These are phyloP conservation scores for Albatrellus sp. DNA, from an alignment of 1,284 basidiomycete genomes.

Conservation along the genomic window DNA sequence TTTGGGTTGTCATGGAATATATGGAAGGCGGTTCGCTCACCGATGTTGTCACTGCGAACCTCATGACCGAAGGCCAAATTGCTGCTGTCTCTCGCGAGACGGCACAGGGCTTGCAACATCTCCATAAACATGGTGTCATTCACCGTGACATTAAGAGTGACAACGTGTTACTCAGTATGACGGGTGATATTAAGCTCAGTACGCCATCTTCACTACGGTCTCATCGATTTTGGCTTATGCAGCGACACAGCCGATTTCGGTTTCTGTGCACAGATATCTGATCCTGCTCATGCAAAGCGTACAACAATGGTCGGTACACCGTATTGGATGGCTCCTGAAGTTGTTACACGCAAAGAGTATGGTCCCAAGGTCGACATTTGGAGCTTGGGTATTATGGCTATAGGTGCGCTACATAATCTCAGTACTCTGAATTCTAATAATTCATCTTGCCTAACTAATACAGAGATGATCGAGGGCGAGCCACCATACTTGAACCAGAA, in stretches of 20 bases:
- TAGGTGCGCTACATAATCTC: slow-evolving; percentile 43
- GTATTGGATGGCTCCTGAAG: slow-evolving; percentile 99
- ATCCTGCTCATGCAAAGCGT: slow-evolving; percentile 75
- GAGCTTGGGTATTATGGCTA: slow-evolving; percentile 98
- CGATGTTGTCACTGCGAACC: slow-evolving; percentile 92
- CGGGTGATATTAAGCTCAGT: slow-evolving; percentile 97
- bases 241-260: slow-evolving; percentile 81
- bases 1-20: slow-evolving; percentile 99
- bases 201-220: slow-evolving; percentile 23
- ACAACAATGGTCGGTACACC: slow-evolving; percentile 99
- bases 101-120: slow-evolving; percentile 81
- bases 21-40: slow-evolving; percentile 95
- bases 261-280: slow-evolving; percentile 96
- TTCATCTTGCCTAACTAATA: slow-evolving; percentile 1
- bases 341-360: slow-evolving; percentile 97
- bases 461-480: slow-evolving; percentile 99
- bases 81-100: slow-evolving; percentile 89
- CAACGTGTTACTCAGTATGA: slow-evolving; percentile 86
- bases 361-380: slow-evolving; percentile 99
- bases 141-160: slow-evolving; percentile 98
- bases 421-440: not conserved
- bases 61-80: slow-evolving; percentile 94
- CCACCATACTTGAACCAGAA: slow-evolving; percentile 97
- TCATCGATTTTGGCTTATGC: slow-evolving; percentile 2
- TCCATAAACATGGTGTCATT: slow-evolving; percentile 91